Percentiles rank a stretch among this genome's conserved stretches.
Evolutionary conservation across 192 early-diverging fungal genomes (phyloP).

Genomic region (Spinellus fusiger): DNA sequence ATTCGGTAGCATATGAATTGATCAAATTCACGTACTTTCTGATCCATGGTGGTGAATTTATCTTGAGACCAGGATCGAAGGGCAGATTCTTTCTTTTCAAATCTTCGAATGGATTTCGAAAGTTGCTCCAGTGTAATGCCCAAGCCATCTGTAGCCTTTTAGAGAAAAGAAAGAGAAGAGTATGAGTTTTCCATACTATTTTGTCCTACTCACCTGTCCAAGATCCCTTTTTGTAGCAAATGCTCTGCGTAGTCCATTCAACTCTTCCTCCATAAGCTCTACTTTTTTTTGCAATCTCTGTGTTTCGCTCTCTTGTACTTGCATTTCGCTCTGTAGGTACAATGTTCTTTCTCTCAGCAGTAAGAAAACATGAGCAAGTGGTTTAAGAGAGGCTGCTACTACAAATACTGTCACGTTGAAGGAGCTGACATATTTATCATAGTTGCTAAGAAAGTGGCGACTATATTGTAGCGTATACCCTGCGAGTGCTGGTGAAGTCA

Average conservation of each 20-base stretch:
- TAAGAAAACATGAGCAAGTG: slow-evolving; percentile 42
- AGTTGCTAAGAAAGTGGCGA: slow-evolving; percentile 46
- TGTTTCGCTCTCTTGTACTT: slow-evolving; percentile 42
- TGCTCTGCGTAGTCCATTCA: slow-evolving; percentile 40
- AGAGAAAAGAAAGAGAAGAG: background rate
- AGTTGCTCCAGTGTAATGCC: slow-evolving; percentile 46
- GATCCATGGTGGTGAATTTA: slow-evolving; percentile 43
- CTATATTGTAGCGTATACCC: slow-evolving; percentile 50
- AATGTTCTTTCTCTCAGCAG: slow-evolving; percentile 45
- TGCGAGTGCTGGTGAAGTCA: slow-evolving; percentile 47
- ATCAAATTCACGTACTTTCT: slow-evolving; percentile 53
- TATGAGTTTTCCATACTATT: background rate
- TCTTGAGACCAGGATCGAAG: slow-evolving; percentile 49
- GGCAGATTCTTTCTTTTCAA: slow-evolving; percentile 47
- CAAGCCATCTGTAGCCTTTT: slow-evolving; percentile 35
- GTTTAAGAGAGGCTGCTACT: slow-evolving; percentile 48
- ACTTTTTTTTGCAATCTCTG: slow-evolving; percentile 40
- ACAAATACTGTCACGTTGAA: slow-evolving; percentile 56
- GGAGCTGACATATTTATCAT: slow-evolving; percentile 50
- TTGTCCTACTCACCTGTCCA: slow-evolving; percentile 29
- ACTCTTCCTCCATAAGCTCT: slow-evolving; percentile 44
- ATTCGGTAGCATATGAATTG: slow-evolving; percentile 40
- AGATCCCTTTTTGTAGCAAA: slow-evolving; percentile 54
- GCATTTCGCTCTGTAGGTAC: slow-evolving; percentile 47
- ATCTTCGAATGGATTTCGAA: slow-evolving; percentile 44